Evolutionary conservation across 352 stramenopile genomes (phyloP), one percentile per base, ranked within the genome.

Genomic region (Phytopythium delawarense): DNA sequence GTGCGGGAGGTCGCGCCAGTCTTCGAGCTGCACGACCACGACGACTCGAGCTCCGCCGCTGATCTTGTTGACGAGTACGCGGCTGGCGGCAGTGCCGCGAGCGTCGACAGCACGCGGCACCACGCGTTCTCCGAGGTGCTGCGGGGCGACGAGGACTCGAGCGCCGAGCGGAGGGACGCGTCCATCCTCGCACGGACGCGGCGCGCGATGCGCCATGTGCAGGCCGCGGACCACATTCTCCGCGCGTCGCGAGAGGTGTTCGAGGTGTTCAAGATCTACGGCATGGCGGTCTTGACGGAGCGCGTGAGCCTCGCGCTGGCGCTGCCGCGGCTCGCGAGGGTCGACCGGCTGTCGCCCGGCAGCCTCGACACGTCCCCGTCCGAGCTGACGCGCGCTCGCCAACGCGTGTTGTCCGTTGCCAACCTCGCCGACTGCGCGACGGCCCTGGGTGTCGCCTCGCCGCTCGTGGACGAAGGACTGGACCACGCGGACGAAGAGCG

Each of bases 241-340:
- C 71, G 71, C 11, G 69, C 68, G 5, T 93, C 84, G 12, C 65
- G 65, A 2, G 84, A 91, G 58, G 76, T 88, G 32, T 94, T 92
- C 63, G 75, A 94, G 23, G 76, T 94, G 23, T 94, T 94, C 61
- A 91, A 91, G 64, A 71, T 88, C 54, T 92, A 94, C 63, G 84
- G 84, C 46, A 91, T 92, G 82, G 72, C 82, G 3, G 78, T 91
- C 40, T 69, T 94, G 5, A 75, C 79, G 4, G 82, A 94, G 60
- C 71, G 82, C 18, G 73, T 88, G 44, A 94, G 84, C 61, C 51
- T 88, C 2, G 69, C 62, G 25, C 64, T 88, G 18, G 84, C 62
- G 20, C 65, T 71, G 61, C 78, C 68, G 30, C 54, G 23, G 54
- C 54, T 59, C 21, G 39, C 75, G 69, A 51, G 64, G 73, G 4